Conservation (phyloP, 306 rosid genomes). For the Hippophae tibetana region DNA sequence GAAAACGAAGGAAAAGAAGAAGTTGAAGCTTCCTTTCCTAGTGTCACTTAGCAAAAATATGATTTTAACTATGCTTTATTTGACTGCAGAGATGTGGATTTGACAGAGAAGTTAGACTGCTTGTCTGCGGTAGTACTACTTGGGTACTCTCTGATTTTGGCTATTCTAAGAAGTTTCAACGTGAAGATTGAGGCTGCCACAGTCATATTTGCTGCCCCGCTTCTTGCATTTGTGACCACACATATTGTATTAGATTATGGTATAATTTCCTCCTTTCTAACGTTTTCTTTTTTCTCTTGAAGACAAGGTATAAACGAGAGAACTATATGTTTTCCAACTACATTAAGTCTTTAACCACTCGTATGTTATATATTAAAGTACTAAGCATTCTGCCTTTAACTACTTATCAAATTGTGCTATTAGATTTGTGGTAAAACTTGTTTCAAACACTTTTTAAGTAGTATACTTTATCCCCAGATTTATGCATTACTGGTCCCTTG, state of each 20-base stretch:
- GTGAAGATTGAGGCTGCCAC: conserved; percentile 58
- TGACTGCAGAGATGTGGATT: conserved; percentile 50
- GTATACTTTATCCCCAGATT: background rate
- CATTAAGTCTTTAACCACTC: no score
- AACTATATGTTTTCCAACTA: background rate
- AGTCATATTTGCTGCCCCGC: conserved; percentile 72
- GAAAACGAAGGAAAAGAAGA: no score
- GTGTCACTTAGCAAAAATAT: background rate
- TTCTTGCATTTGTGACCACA: conserved; percentile 54
- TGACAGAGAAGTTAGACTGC: conserved; percentile 56
- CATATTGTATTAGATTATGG: conserved; percentile 67
- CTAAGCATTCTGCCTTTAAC: background rate
- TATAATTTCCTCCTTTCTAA: conserved; percentile 18
- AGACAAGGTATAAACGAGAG: background rate
- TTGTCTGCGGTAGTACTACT: conserved; percentile 59
- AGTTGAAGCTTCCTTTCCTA: no score
- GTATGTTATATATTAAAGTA: no score
- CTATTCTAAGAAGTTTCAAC: conserved; percentile 47
- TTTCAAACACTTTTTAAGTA: background rate
- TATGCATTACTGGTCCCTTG: background rate
- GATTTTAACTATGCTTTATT: conserved; percentile 9
- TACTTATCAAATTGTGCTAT: background rate
- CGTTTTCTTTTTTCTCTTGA: conserved; percentile 2
- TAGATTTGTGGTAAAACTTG: background rate
- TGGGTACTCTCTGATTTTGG: conserved; percentile 64